Evolutionary conservation across 495 filamentous ascomycete genomes (phyloP).

Genomic region (Aspergillus panamensis): DNA sequence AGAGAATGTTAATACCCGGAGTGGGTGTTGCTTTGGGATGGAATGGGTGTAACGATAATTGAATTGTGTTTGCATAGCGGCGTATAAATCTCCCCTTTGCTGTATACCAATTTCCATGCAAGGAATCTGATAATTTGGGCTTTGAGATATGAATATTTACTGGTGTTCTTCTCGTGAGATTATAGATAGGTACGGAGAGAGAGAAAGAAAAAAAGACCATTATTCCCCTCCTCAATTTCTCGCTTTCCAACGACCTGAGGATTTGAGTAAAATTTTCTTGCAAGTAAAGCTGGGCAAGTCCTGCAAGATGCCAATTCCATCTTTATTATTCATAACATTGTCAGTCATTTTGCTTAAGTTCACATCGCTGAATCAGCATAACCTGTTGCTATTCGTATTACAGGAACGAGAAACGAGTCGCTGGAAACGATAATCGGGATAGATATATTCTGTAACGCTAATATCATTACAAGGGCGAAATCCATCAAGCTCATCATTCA

Average conservation of each 20-base stretch:
- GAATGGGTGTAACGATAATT: constrained; percentile 15
- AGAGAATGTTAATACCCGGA: not conserved
- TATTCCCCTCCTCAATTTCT: constrained; percentile 21
- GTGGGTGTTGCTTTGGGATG: constrained; percentile 1
- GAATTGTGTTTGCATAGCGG: constrained; percentile 28
- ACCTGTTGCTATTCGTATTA: no score
- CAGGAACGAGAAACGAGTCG: no score
- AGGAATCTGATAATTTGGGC: constrained; percentile 1
- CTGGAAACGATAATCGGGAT: not conserved
- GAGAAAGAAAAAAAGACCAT: constrained; percentile 19
- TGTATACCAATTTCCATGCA: constrained; percentile 18
- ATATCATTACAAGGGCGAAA: not conserved
- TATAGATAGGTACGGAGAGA: constrained; percentile 3
- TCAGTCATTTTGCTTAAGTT: no score
- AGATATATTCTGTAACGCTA: not conserved
- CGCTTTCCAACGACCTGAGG: no score
- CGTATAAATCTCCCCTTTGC: constrained; percentile 10
- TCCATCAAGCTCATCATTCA: constrained; percentile 29
- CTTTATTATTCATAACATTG: no score
- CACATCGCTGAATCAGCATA: not conserved
- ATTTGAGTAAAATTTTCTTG: no score
- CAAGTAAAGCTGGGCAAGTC: not conserved
- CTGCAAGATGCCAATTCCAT: not conserved
- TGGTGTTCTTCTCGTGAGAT: not conserved
- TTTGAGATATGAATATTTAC: constrained; percentile 1